phyloP scores from a whole-genome alignment of 2,329 filamentous ascomycete genomes.

The Neoarthrinium moseri region DNA sequence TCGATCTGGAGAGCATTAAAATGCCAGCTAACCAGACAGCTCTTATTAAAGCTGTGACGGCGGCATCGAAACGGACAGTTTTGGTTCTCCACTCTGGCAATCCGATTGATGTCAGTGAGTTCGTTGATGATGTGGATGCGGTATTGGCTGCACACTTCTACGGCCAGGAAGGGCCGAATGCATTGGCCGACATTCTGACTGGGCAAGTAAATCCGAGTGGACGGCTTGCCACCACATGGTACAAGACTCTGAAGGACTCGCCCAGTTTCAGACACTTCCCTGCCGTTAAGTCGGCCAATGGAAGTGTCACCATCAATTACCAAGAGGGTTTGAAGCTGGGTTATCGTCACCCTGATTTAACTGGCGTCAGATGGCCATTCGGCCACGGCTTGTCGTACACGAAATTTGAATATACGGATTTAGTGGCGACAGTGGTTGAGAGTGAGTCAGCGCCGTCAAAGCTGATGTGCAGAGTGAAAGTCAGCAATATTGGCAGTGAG shows the following conservation, averaged over 20 bases:
- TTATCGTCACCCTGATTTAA: slow-evolving; percentile 2
- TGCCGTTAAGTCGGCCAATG: background rate
- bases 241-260: slow-evolving; percentile 1
- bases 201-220: slow-evolving; percentile 5
- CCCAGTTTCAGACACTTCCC: slow-evolving; percentile 2
- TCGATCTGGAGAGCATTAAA: background rate
- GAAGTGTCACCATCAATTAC: slow-evolving; percentile 3
- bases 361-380: slow-evolving; percentile 1
- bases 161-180: slow-evolving; percentile 2
- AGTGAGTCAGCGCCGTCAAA: slow-evolving; percentile 16
- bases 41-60: slow-evolving; percentile 2
- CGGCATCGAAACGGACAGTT: slow-evolving; percentile 1
- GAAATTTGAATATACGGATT: slow-evolving; percentile 48
- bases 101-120: slow-evolving; percentile 6
- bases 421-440: slow-evolving; percentile 33
- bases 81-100: slow-evolving; percentile 4
- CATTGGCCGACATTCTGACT: slow-evolving; percentile 1
- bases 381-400: slow-evolving; percentile 45
- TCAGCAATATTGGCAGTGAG: slow-evolving; percentile 51
- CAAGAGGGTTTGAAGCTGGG: slow-evolving; percentile 3
- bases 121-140: slow-evolving; percentile 4
- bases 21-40: slow-evolving; percentile 3
- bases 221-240: slow-evolving; percentile 1
- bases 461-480: slow-evolving; percentile 25
- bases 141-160: slow-evolving; percentile 1